A percentile compares a stretch with the other conserved stretches of the same genome.
phyloP scores from a whole-genome alignment of 345 rosid species.

The Brassica carinata region DNA sequence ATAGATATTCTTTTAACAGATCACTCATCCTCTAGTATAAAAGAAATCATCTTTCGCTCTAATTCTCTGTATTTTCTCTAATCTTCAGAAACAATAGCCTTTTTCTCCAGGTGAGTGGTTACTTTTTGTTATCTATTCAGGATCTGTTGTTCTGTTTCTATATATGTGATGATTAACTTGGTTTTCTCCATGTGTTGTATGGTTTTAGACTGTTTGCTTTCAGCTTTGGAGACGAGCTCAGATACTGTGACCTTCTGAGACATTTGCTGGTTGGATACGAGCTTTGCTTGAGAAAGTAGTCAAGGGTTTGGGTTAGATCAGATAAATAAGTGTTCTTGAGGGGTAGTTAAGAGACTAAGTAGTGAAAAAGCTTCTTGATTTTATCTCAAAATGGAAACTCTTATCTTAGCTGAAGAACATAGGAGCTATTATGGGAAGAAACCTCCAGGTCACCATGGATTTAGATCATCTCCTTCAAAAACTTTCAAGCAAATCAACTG shows the following conservation, averaged over 20 bases:
- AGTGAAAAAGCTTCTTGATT: conserved; percentile 21
- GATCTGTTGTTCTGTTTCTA: neutral
- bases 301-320: conserved; percentile 12
- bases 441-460: conserved; percentile 43
- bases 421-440: conserved; percentile 56
- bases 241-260: conserved; percentile 15
- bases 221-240: conserved; percentile 27
- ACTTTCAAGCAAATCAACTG: conserved; percentile 69
- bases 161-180: conserved; percentile 18
- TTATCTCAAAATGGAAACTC: conserved; percentile 68
- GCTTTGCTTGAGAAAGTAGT: conserved; percentile 14
- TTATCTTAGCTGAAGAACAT: conserved; percentile 68
- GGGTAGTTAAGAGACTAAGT: neutral
- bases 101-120: conserved; percentile 24
- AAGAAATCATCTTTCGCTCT: neutral
- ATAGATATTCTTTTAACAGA: neutral
- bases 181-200: neutral
- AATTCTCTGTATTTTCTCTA: neutral
- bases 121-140: neutral
- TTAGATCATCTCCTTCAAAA: conserved; percentile 56
- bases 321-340: conserved; percentile 12
- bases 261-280: neutral
- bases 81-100: conserved; percentile 7
- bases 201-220: neutral
- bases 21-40: conserved; percentile 12